Evolutionary conservation across 2,329 filamentous ascomycete species (phyloP).

Genomic region (Chrysoporthe austroafricana): DNA sequence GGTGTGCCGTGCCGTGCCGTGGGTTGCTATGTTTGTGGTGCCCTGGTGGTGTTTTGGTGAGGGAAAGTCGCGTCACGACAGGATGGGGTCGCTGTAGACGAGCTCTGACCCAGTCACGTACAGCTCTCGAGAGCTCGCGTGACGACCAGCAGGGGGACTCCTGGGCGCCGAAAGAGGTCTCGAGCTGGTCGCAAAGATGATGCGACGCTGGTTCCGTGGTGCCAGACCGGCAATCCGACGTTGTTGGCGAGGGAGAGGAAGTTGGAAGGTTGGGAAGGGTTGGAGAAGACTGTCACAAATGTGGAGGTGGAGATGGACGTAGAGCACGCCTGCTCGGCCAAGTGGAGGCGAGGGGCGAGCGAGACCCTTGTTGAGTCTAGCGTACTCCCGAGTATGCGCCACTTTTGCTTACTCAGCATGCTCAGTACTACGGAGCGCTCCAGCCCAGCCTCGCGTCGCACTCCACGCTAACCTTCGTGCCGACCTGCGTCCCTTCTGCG

Average conservation of each 20-base stretch:
- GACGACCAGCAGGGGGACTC: not conserved
- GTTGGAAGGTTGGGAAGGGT: constrained; percentile 6
- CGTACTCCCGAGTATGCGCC: too few species aligned
- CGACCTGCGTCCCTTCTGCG: not conserved
- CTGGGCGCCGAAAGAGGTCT: not conserved
- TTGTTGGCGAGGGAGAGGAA: constrained; percentile 13
- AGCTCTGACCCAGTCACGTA: constrained; percentile 9
- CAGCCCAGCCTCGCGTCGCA: not conserved
- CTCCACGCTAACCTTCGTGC: not conserved
- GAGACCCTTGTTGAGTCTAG: not conserved
- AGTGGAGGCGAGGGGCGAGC: constrained; percentile 5
- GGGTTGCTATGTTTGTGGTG: too few species aligned
- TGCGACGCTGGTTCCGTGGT: constrained; percentile 23
- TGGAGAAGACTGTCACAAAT: constrained; percentile 26
- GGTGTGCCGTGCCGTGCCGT: not conserved
- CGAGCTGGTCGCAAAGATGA: constrained; percentile 18
- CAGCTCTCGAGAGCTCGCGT: constrained; percentile 18
- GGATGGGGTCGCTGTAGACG: constrained; percentile 3
- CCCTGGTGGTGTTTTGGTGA: not conserved
- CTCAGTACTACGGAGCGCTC: not conserved
- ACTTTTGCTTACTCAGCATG: not conserved
- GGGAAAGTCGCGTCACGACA: constrained; percentile 12
- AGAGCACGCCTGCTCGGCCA: not conserved
- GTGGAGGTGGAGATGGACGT: constrained; percentile 25
- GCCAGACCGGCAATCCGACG: not conserved